Conservation (phyloP, 2,329 filamentous ascomycete species). For the Rhynchosporium graminicola region DNA sequence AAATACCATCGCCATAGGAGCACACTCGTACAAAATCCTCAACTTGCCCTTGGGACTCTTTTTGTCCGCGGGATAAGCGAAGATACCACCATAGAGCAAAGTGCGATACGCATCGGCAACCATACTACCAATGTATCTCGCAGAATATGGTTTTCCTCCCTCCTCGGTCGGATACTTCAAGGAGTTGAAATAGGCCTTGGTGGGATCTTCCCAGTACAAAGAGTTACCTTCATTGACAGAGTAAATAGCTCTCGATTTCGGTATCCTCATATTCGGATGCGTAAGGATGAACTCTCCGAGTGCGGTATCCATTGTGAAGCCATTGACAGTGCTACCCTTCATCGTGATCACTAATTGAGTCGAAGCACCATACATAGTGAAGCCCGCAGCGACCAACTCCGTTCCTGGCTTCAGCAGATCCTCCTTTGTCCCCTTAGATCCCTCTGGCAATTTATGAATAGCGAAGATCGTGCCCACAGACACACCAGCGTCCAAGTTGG, state of each 20-base stretch:
- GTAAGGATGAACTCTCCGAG: constrained; percentile 99
- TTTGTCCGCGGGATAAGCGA: constrained; percentile 96
- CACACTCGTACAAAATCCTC: constrained; percentile 95
- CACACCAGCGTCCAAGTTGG: constrained; percentile 96
- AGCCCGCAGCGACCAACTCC: constrained; percentile 91
- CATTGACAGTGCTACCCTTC: constrained; percentile 88
- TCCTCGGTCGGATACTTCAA: constrained; percentile 75
- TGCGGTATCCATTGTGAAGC: constrained; percentile 95
- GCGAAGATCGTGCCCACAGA: constrained; percentile 98
- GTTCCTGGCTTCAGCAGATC: constrained; percentile 88
- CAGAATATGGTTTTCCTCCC: constrained; percentile 85
- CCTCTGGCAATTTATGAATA: constrained; percentile 85
- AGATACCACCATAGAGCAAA: constrained; percentile 91
- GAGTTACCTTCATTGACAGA: constrained; percentile 99
- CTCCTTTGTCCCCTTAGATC: constrained; percentile 71
- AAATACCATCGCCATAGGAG: constrained; percentile 98
- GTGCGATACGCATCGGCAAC: constrained; percentile 98
- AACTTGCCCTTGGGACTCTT: constrained; percentile 99
- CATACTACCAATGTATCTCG: constrained; percentile 97
- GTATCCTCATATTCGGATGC: constrained; percentile 91
- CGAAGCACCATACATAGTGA: constrained; percentile 99
- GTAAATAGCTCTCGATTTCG: constrained; percentile 82
- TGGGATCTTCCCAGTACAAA: constrained; percentile 89
- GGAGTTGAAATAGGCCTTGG: constrained; percentile 84
- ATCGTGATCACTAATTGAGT: constrained; percentile 97